Percentiles rank a stretch among this genome's conserved stretches.
phyloP scores from a whole-genome alignment of 2,329 filamentous ascomycete genomes.

The Cladosporium sp. region DNA sequence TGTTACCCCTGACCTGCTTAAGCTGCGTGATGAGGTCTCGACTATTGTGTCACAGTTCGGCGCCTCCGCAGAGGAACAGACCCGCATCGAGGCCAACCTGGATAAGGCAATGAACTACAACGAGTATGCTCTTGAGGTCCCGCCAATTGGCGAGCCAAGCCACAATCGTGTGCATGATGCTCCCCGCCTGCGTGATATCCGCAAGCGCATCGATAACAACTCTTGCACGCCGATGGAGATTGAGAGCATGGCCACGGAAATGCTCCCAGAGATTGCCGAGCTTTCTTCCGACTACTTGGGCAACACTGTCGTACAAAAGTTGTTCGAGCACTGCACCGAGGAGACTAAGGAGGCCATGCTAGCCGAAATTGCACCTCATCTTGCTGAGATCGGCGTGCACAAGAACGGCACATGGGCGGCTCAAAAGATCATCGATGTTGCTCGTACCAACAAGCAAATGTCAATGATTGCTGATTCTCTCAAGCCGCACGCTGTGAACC shows the following conservation, averaged over 20 bases:
- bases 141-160: constrained; percentile 80
- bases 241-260: constrained; percentile 83
- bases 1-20: constrained; percentile 65
- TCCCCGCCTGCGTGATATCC: constrained; percentile 87
- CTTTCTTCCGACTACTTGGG: constrained; percentile 92
- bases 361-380: constrained; percentile 76
- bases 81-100: constrained; percentile 67
- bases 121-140: constrained; percentile 74
- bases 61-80: constrained; percentile 71
- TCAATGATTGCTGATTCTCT: constrained; percentile 76
- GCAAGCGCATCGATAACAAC: constrained; percentile 96
- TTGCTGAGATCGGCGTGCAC: constrained; percentile 95
- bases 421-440: constrained; percentile 98
- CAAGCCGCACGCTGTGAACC: constrained; percentile 77
- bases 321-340: constrained; percentile 95
- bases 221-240: constrained; percentile 81
- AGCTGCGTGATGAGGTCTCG: constrained; percentile 77
- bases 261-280: constrained; percentile 95
- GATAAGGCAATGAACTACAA: constrained; percentile 72
- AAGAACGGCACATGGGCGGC: constrained; percentile 99
- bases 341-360: constrained; percentile 88
- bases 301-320: constrained; percentile 98
- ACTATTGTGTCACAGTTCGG: constrained; percentile 86
- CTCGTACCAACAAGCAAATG: constrained; percentile 80
- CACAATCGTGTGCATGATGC: constrained; percentile 89